Evolutionary conservation across 805 yeast species (phyloP).

Genomic region (Kazachstania africana): DNA sequence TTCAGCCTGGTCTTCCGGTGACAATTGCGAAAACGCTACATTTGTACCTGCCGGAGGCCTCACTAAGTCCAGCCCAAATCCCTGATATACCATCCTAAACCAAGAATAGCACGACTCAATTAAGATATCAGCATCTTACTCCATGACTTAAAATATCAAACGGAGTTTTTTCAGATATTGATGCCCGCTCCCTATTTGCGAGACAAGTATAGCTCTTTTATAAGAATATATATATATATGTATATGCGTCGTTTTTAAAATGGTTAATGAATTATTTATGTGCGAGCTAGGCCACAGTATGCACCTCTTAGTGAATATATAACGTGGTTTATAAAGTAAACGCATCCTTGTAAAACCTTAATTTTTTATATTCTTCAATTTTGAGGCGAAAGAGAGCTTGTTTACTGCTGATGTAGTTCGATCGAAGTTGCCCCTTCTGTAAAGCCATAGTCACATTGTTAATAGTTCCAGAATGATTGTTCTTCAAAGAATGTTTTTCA

Average conservation of each 20-base stretch:
- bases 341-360: slow-evolving; percentile 19
- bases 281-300: too few species aligned
- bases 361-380: slow-evolving; percentile 14
- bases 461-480: not conserved
- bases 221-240: too few species aligned
- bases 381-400: slow-evolving; percentile 10
- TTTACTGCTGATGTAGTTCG: slow-evolving; percentile 11
- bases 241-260: too few species aligned
- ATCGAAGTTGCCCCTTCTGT: slow-evolving; percentile 8
- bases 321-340: slow-evolving; percentile 16
- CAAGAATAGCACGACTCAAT: too few species aligned
- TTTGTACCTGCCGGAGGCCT: slow-evolving; percentile 25
- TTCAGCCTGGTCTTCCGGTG: slow-evolving; percentile 86
- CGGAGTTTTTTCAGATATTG: not conserved
- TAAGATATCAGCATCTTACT: too few species aligned
- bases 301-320: too few species aligned
- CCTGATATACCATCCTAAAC: slow-evolving; percentile 30
- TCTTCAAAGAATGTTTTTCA: too few species aligned
- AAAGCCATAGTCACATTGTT: slow-evolving; percentile 3
- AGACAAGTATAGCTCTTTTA: too few species aligned
- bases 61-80: slow-evolving; percentile 32
- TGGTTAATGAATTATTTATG: too few species aligned
- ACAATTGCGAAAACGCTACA: slow-evolving; percentile 56
- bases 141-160: not conserved
- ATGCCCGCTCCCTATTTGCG: too few species aligned